Base-by-base conservation (phyloP, 2,329 filamentous ascomycete species). In the Penicillium hordei region DNA sequence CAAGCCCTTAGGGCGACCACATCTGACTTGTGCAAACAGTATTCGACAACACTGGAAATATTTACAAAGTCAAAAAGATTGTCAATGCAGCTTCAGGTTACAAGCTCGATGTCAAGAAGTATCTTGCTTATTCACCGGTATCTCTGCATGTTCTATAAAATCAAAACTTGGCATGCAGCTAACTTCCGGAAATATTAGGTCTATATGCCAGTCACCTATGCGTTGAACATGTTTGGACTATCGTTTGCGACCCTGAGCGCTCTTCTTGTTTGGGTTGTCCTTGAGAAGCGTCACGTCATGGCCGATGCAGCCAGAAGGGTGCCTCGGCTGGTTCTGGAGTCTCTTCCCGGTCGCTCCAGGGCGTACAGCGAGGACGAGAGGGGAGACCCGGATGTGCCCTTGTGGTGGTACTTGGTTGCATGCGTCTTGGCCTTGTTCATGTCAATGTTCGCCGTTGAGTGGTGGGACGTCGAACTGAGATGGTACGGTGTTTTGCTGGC, bases 41-140 rank as follows among this genome's bases (percentile, higher is more conserved):
- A 5, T 89, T 88, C 65, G 88, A 91, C 72, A 90, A 90, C 64
- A 88, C 82, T 0, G 87, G 86, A 5, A 69, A 72, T 1, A 64
- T 64, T 1, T 91, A 90, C 71, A 84, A 90, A 65, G 86, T 86
- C 1, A 78, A 78, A 7, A 81, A 82, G 17, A 81, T 90, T 39
- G 75, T 89, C 2, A 86, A 81, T 58, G 55, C 57, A 5, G 58
- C 81, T 0, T 67, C 81, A 0, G 80, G 86, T 7, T 83, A 84
- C 51, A 86, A 81, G 1, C 74, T 90, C 17, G 78, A 90, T 64
- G 79, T 84, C 60, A 77, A 80, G 42, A 86, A 82, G 1, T 90
- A 90, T 69, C 75, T 84, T 62, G 79, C 78, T 21, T 88, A 88
- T 70, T 88, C 86, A 10, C 86, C 86, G 2, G 1, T 88, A 81